Base-by-base conservation (phyloP, 805 yeast species). In the Saccharomycopsis fibuligera region DNA sequence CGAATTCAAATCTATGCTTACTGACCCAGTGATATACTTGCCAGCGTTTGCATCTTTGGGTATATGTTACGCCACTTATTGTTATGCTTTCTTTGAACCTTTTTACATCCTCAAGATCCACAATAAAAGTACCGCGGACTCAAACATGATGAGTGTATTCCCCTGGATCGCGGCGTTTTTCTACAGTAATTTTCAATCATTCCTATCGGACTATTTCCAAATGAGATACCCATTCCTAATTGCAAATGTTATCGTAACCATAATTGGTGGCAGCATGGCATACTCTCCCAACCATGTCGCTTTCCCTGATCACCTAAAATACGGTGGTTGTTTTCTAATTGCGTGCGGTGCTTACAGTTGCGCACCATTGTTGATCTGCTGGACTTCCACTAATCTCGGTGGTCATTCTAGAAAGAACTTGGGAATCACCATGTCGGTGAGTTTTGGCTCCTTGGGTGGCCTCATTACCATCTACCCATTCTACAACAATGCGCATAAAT, bases 381-480 rank as follows among this genome's bases (percentile, higher is more conserved):
- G 87, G 87, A 63, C 74, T 19, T 24, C 50, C 19, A 38, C 44
- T 10, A 51, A 51, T 27, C 30, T 51, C 5, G 53, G 55, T 6
- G 85, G 86, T 9, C 87, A 82, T 59, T 61, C 72, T 17, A 69
- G 86, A 57, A 78, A 79, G 52, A 70, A 76, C 42, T 75, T 76
- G 14, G 80, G 78, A 6, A 68, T 81, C 9, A 81, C 79, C 1
- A 73, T 74, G 69, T 78, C 76, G 56, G 75, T 82, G 56, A 86
- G 86, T 1, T 79, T 82, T 56, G 87, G 86, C 44, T 81, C 81
- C 62, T 78, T 79, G 56, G 87, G 87, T 44, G 87, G 86, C 50
- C 31, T 51, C 9, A 17, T 48, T 12, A 14, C 39, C 12, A 45
- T 49, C 25, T 51, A 45, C 48, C 44, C 48, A 10, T 51, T 51